phyloP scores from a whole-genome alignment of 1,139 yeast genomes.

The Lodderomyces oxycetoniae region DNA sequence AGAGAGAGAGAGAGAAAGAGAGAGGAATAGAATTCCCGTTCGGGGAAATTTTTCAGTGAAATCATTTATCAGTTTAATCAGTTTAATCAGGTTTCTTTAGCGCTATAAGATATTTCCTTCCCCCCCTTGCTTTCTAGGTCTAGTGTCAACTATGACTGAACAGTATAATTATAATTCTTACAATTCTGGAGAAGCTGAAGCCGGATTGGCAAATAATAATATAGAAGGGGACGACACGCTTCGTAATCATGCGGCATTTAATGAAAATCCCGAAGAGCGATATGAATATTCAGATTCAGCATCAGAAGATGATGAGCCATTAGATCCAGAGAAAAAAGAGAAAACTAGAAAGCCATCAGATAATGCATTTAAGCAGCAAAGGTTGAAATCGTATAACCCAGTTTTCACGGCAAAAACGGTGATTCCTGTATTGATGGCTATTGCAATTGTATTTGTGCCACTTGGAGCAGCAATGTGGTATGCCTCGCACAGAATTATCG shows the following conservation, averaged over 20 bases:
- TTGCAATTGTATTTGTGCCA: slow-evolving; percentile 84
- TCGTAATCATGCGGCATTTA: slow-evolving; percentile 2
- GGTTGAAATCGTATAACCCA: slow-evolving; percentile 50
- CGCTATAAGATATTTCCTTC: no score
- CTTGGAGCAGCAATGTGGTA: slow-evolving; percentile 88
- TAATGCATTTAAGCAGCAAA: slow-evolving; percentile 62
- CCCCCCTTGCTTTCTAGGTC: no score
- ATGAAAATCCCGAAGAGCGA: slow-evolving; percentile 2
- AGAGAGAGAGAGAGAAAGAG: slow-evolving; percentile 1
- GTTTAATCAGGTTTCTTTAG: no score
- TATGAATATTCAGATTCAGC: slow-evolving; percentile 18
- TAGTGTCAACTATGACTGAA: no score
- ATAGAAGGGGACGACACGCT: neutral
- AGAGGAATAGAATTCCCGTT: no score
- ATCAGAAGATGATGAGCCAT: slow-evolving; percentile 17
- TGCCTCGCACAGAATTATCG: slow-evolving; percentile 74
- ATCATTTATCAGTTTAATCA: no score
- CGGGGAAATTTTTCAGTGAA: no score
- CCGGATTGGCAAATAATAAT: slow-evolving; percentile 5
- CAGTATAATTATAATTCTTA: no score
- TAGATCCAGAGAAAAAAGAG: slow-evolving; percentile 22
- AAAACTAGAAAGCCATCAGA: slow-evolving; percentile 52
- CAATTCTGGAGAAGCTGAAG: slow-evolving; percentile 3
- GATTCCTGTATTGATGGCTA: slow-evolving; percentile 67
- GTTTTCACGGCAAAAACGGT: slow-evolving; percentile 89